These are phyloP conservation scores for Endothia cerciana DNA, from an alignment of 2,329 filamentous ascomycete genomes.

Conservation along the genomic window DNA sequence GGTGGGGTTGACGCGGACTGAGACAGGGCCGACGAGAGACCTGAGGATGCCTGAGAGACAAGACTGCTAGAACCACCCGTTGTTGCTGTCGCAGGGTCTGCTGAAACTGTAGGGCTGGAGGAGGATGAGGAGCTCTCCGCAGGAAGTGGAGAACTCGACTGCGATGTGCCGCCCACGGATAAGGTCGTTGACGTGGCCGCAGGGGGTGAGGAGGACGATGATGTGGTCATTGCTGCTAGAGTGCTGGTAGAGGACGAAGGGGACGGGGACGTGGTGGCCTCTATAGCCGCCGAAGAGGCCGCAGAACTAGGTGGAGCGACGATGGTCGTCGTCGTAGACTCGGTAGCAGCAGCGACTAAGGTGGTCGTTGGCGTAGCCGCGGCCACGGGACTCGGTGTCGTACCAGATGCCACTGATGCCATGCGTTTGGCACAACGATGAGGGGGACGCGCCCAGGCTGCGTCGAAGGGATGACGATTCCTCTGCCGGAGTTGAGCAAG, in stretches of 20 bases:
- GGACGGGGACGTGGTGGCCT: background rate
- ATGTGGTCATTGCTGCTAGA: constrained; percentile 3
- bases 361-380: background rate
- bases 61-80: constrained; percentile 9
- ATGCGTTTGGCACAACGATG: background rate
- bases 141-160: constrained; percentile 1
- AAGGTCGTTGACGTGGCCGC: background rate
- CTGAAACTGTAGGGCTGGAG: constrained; percentile 5
- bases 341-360: background rate
- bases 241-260: background rate
- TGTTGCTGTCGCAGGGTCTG: constrained; percentile 1
- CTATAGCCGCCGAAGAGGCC: background rate
- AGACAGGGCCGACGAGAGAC: background rate
- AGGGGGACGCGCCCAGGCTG: background rate
- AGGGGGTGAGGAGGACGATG: background rate
- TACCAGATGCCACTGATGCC: background rate
- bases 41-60: background rate
- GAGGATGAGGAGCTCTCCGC: constrained; percentile 1
- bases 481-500: background rate
- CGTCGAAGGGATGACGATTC: background rate
- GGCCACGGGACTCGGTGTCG: background rate
- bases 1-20: background rate
- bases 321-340: background rate
- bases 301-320: background rate
- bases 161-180: background rate